A percentile compares a stretch with the other conserved stretches of the same genome.
These are phyloP conservation scores for Calocera cornea DNA, from an alignment of 768 basidiomycete species.

Conservation along the genomic window DNA sequence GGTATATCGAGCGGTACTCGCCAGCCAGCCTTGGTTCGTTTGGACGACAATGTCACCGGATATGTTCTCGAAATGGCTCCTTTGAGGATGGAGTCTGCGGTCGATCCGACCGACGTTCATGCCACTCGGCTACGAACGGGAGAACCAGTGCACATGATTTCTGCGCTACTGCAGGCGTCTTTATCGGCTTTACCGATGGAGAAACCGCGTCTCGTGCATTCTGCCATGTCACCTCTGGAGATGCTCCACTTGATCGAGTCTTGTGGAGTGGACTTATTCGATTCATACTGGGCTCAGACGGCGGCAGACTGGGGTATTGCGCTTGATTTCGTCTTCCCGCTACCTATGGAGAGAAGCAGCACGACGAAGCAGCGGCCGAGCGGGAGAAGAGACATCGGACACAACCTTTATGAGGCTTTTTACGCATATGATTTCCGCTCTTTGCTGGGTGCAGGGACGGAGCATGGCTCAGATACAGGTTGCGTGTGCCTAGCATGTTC, in stretches of 20 bases:
- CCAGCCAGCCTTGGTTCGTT: constrained; percentile 24
- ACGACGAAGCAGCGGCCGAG: constrained; percentile 4
- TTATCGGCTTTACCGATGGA: constrained; percentile 36
- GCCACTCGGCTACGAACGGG: not conserved
- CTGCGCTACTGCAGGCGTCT: constrained; percentile 44
- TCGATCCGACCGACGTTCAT: not conserved
- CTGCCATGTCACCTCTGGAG: constrained; percentile 55
- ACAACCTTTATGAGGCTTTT: constrained; percentile 50
- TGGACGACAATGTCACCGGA: constrained; percentile 58
- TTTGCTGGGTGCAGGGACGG: constrained; percentile 32
- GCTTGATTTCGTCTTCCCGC: constrained; percentile 66
- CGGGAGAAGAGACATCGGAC: constrained; percentile 40
- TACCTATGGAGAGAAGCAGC: constrained; percentile 10
- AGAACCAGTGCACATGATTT: constrained; percentile 15
- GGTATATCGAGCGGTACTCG: constrained; percentile 39
- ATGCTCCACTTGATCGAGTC: constrained; percentile 49
- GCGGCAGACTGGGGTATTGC: constrained; percentile 60
- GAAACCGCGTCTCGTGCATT: constrained; percentile 54
- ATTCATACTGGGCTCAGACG: constrained; percentile 53
- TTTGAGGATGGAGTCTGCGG: constrained; percentile 18
- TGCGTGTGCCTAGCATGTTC: constrained; percentile 21
- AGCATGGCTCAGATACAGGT: constrained; percentile 3
- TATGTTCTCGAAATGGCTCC: constrained; percentile 59
- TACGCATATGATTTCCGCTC: constrained; percentile 54
- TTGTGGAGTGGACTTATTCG: constrained; percentile 64